Evolutionary conservation across 1,139 yeast species (phyloP).

Genomic region (Candida sp.): DNA sequence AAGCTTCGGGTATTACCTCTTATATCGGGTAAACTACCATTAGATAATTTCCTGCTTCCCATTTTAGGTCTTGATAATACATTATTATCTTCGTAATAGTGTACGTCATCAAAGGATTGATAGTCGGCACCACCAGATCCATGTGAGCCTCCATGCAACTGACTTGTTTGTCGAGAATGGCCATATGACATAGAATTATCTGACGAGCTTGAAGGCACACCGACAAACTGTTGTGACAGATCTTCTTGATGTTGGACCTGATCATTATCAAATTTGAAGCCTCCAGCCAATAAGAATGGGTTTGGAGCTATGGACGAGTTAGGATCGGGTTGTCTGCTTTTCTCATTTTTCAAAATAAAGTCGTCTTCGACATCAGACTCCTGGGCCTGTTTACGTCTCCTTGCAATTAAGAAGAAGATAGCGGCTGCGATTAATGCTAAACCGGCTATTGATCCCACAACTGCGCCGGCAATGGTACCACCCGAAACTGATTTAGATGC

Average conservation of each 20-base stretch:
- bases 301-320: slow-evolving; percentile 14
- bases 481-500: slow-evolving; percentile 32
- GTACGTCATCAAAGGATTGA: slow-evolving; percentile 3
- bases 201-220: slow-evolving; percentile 4
- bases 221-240: slow-evolving; percentile 7
- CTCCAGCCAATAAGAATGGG: slow-evolving; percentile 17
- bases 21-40: slow-evolving; percentile 71
- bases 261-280: slow-evolving; percentile 12
- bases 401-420: slow-evolving; percentile 41
- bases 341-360: slow-evolving; percentile 28
- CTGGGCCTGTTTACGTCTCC: slow-evolving; percentile 28
- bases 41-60: slow-evolving; percentile 56
- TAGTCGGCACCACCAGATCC: slow-evolving; percentile 4
- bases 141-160: slow-evolving; percentile 3
- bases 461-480: slow-evolving; percentile 77
- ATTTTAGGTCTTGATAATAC: slow-evolving; percentile 21
- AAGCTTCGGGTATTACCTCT: slow-evolving; percentile 42
- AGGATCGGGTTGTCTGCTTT: slow-evolving; percentile 9
- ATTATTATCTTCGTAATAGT: slow-evolving; percentile 1
- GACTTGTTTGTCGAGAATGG: slow-evolving; percentile 3
- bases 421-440: slow-evolving; percentile 32
- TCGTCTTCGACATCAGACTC: slow-evolving; percentile 37
- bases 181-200: slow-evolving; percentile 2
- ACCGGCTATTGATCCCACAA: slow-evolving; percentile 60
- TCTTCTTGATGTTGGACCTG: slow-evolving; percentile 9